These are phyloP conservation scores for Penicillium malachiteum DNA, from an alignment of 495 filamentous ascomycete species.

Conservation along the genomic window DNA sequence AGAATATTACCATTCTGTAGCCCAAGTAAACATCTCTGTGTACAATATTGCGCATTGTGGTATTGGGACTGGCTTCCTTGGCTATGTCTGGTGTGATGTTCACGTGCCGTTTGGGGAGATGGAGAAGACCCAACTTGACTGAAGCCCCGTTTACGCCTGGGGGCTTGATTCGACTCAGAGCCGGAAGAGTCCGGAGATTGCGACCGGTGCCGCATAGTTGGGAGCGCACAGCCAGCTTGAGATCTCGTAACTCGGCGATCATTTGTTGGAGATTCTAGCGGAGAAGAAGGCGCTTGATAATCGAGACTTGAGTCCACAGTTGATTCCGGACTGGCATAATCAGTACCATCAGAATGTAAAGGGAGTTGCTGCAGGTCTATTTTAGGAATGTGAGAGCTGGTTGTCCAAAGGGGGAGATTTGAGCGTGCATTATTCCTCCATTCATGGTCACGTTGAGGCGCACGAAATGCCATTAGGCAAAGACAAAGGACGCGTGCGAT, in stretches of 20 bases:
- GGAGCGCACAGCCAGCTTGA: conserved; percentile 17
- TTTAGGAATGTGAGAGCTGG: conserved; percentile 23
- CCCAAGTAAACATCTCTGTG: no score
- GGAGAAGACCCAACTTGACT: conserved; percentile 23
- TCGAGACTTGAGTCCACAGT: conserved; percentile 20
- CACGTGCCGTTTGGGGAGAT: conserved; percentile 11
- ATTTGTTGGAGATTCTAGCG: conserved; percentile 17
- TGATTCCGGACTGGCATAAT: conserved; percentile 10
- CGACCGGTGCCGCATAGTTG: neutral
- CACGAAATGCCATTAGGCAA: conserved; percentile 31
- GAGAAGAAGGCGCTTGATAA: no score
- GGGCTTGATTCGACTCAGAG: conserved; percentile 24
- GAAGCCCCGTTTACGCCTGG: conserved; percentile 26
- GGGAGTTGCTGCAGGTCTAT: conserved; percentile 18
- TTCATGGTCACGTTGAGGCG: conserved; percentile 22
- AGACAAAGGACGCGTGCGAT: no score
- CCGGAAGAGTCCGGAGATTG: conserved; percentile 17
- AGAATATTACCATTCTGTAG: conserved; percentile 34
- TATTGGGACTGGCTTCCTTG: conserved; percentile 8
- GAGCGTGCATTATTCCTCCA: conserved; percentile 28
- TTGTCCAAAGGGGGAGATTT: conserved; percentile 21
- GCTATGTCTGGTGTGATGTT: conserved; percentile 5
- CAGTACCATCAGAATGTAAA: no score
- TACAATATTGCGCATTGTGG: conserved; percentile 40
- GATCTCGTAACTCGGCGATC: conserved; percentile 22